Conservation (phyloP, 73 alveolate species). For the Paramecium octaurelia region DNA sequence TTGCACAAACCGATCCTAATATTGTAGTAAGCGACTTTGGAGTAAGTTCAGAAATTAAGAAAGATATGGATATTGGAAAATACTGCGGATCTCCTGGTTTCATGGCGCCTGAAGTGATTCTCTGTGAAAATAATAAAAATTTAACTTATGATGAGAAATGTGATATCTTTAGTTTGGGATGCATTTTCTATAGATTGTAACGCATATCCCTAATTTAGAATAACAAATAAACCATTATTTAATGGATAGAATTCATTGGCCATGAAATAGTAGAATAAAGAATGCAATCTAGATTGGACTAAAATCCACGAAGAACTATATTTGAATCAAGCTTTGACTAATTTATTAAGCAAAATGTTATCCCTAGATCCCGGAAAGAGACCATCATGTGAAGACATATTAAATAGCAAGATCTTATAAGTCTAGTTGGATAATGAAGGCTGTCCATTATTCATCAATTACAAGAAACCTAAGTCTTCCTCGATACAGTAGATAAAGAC, state of each 20-base stretch:
- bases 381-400: slow-evolving; percentile 11
- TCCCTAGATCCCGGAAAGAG: not conserved
- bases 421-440: not conserved
- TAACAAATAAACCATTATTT: not conserved
- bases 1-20: not conserved
- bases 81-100: slow-evolving; percentile 43
- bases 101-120: slow-evolving; percentile 1
- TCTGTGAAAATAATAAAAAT: not conserved
- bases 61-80: not conserved
- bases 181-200: not conserved
- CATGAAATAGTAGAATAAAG: not conserved
- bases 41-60: not conserved
- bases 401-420: not conserved
- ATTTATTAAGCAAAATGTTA: not conserved
- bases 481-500: not conserved
- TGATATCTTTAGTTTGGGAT: slow-evolving; percentile 22
- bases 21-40: slow-evolving; percentile 37
- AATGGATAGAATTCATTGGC: not conserved
- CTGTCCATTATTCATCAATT: not conserved
- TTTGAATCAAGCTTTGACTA: not conserved
- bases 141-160: not conserved
- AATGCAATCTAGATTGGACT: slow-evolving; percentile 10
- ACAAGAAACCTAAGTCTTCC: not conserved
- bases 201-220: not conserved
- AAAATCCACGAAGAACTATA: not conserved